Conservation (phyloP, 2,329 filamentous ascomycete species). For the Aspergillus quadricinctus region DNA sequence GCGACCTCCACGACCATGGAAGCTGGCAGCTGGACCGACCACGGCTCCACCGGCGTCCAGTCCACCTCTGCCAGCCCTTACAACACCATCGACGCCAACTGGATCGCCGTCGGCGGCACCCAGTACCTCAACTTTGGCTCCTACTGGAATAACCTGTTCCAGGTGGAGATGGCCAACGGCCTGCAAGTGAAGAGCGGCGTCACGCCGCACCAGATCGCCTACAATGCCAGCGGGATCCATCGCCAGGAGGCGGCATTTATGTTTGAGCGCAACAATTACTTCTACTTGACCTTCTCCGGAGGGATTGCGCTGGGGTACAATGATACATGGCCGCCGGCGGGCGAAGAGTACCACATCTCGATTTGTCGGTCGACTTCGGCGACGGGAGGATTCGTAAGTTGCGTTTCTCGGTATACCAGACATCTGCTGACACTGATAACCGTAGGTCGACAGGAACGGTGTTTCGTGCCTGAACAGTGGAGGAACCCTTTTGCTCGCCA, state of each 20-base stretch:
- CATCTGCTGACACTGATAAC: constrained; percentile 1
- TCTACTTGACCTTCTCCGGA: constrained; percentile 62
- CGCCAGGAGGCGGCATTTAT: constrained; percentile 56
- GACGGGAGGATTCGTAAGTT: constrained; percentile 50
- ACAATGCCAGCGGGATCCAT: constrained; percentile 49
- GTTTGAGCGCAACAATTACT: constrained; percentile 53
- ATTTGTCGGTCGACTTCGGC: constrained; percentile 55
- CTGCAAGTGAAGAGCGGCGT: constrained; percentile 25
- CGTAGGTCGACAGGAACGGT: constrained; percentile 51
- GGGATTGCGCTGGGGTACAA: constrained; percentile 57
- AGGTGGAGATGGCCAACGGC: constrained; percentile 46
- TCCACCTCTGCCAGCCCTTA: constrained; percentile 41
- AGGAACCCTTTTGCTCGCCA: constrained; percentile 58
- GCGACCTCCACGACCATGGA: constrained; percentile 46
- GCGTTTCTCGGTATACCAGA: background rate
- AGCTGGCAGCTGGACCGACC: constrained; percentile 33
- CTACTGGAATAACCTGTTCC: constrained; percentile 66
- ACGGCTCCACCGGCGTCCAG: constrained; percentile 33
- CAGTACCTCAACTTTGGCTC: constrained; percentile 60
- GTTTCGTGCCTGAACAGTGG: constrained; percentile 52
- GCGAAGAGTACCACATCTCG: constrained; percentile 61
- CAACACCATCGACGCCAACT: constrained; percentile 59
- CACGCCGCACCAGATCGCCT: constrained; percentile 49
- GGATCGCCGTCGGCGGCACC: constrained; percentile 40
- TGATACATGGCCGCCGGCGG: constrained; percentile 46